Conservation (phyloP, 495 filamentous ascomycete species). For the Talaromyces nanjingensis region DNA sequence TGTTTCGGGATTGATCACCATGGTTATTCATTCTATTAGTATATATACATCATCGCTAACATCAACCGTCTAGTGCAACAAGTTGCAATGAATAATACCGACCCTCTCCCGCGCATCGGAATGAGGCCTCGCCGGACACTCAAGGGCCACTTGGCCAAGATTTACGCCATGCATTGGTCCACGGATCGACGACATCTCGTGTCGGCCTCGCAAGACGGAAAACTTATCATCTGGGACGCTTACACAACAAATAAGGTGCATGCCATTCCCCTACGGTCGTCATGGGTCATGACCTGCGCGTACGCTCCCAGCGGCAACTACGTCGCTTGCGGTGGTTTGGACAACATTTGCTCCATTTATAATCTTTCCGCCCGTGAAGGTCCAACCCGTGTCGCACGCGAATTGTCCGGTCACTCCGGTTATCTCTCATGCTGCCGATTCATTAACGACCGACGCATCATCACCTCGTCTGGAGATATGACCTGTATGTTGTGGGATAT, state of each 20-base stretch:
- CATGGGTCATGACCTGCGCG: constrained; percentile 99
- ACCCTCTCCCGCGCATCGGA: constrained; percentile 79
- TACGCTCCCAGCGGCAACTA: constrained; percentile 98
- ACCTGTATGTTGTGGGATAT: constrained; percentile 99
- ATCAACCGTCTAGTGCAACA: constrained; percentile 60
- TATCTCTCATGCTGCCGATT: constrained; percentile 98
- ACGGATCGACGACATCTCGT: constrained; percentile 97
- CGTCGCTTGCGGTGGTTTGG: constrained; percentile 94
- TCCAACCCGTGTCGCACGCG: constrained; percentile 90
- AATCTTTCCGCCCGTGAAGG: constrained; percentile 95
- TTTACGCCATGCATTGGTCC: constrained; percentile 99
- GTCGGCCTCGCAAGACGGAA: constrained; percentile 96
- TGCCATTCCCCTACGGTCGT: constrained; percentile 95
- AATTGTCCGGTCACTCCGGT: constrained; percentile 93
- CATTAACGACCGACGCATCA: constrained; percentile 95
- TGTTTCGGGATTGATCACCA: not conserved
- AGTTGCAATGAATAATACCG: constrained; percentile 82
- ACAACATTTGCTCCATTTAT: constrained; percentile 99
- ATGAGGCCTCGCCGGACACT: constrained; percentile 95
- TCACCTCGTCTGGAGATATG: constrained; percentile 98
- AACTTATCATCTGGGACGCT: constrained; percentile 99
- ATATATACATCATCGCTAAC: not conserved
- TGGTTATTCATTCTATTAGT: not conserved
- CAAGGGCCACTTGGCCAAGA: constrained; percentile 97
- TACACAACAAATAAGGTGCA: constrained; percentile 99